Percentiles rank a stretch among this genome's conserved stretches.
These are phyloP conservation scores for Daldinia loculata DNA, from an alignment of 495 filamentous ascomycete genomes.

Conservation along the genomic window DNA sequence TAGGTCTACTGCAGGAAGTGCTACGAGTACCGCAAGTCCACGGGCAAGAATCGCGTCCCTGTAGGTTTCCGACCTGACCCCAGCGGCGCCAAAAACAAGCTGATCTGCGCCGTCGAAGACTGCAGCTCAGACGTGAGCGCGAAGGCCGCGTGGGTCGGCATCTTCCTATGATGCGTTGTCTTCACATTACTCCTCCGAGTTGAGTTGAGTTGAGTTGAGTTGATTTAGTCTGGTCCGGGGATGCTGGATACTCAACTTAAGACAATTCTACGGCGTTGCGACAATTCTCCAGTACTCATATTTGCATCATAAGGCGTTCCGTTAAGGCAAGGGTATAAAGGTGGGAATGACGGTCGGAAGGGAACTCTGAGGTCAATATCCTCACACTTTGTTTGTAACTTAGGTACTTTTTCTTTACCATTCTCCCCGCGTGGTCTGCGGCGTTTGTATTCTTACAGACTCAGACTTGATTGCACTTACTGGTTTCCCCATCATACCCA, in stretches of 20 bases:
- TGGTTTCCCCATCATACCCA: neutral
- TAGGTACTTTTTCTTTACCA: neutral
- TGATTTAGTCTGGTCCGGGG: neutral
- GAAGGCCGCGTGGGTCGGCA: constrained; percentile 57
- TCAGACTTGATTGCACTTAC: neutral
- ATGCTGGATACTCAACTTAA: constrained; percentile 13
- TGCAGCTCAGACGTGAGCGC: constrained; percentile 50
- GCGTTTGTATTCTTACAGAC: neutral
- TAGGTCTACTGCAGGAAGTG: constrained; percentile 60
- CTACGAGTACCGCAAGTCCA: constrained; percentile 51
- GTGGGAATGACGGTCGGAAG: constrained; percentile 1
- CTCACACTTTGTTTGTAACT: neutral
- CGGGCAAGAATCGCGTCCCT: constrained; percentile 24
- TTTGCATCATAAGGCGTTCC: constrained; percentile 33
- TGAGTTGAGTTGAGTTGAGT: neutral
- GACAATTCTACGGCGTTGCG: constrained; percentile 1
- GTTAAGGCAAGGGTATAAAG: neutral
- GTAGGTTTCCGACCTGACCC: constrained; percentile 38
- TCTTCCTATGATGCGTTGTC: constrained; percentile 45
- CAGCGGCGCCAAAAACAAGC: constrained; percentile 39
- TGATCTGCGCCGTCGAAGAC: constrained; percentile 55
- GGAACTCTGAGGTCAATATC: neutral
- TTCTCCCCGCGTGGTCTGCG: neutral
- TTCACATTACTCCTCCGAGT: neutral
- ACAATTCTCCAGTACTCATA: constrained; percentile 1